phyloP scores from a whole-genome alignment of 306 rosid species.

The Casuarina cunninghamiana region DNA sequence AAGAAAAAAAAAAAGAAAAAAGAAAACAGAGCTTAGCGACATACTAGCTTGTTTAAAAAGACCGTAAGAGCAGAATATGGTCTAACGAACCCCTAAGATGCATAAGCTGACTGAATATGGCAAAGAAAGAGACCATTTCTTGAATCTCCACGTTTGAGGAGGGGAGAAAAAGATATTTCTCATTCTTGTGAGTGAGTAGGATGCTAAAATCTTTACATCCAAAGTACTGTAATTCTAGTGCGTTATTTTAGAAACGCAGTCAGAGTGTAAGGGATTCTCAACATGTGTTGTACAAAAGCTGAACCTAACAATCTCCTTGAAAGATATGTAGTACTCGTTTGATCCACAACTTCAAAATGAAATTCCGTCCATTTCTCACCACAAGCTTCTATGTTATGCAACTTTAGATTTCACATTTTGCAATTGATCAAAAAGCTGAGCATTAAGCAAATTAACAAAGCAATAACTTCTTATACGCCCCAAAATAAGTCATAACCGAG shows the following conservation, averaged over 20 bases:
- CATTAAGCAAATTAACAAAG: too few species aligned
- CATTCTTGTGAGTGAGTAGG: neutral
- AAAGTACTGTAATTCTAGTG: too few species aligned
- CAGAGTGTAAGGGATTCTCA: neutral
- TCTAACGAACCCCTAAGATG: neutral
- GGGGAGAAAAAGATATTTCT: neutral
- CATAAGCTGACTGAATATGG: neutral
- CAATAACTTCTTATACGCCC: too few species aligned
- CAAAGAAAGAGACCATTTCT: neutral
- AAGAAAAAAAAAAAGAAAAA: neutral
- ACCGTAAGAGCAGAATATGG: neutral
- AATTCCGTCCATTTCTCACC: neutral
- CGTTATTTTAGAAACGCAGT: neutral
- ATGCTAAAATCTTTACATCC: neutral
- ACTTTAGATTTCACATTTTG: too few species aligned
- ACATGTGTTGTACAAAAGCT: neutral
- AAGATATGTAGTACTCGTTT: neutral
- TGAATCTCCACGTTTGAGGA: neutral
- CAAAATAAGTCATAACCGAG: neutral
- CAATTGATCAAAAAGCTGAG: too few species aligned
- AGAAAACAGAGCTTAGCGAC: neutral
- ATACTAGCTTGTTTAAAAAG: neutral
- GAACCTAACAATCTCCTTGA: neutral
- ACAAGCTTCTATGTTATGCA: neutral
- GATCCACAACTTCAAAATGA: slow-evolving; percentile 1